A percentile compares a stretch with the other conserved stretches of the same genome.
Evolutionary conservation across 352 stramenopile species (phyloP).

Genomic region (Phytophthora ramorum): DNA sequence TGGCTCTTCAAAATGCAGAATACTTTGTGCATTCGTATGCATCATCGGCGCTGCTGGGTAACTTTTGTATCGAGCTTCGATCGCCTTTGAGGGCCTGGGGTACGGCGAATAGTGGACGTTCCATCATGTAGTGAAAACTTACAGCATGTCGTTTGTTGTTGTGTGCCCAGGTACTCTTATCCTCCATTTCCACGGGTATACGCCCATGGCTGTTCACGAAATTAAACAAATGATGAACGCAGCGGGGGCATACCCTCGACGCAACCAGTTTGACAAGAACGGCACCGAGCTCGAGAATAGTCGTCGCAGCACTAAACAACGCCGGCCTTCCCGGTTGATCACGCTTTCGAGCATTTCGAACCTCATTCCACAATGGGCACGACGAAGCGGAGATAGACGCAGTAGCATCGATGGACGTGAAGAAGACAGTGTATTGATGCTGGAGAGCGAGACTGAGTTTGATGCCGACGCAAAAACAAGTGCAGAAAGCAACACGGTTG

Average conservation of each 20-base stretch:
- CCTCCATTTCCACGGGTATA: slow-evolving; percentile 74
- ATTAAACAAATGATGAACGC: slow-evolving; percentile 64
- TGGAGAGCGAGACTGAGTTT: slow-evolving; percentile 28
- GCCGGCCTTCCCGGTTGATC: slow-evolving; percentile 36
- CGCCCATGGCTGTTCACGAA: slow-evolving; percentile 47
- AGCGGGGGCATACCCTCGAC: slow-evolving; percentile 46
- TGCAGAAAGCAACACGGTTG: slow-evolving; percentile 37
- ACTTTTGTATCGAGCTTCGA: slow-evolving; percentile 80
- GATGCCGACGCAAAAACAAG: slow-evolving; percentile 10
- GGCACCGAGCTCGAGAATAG: slow-evolving; percentile 25
- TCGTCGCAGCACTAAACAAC: slow-evolving; percentile 15
- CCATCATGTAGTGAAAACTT: background rate
- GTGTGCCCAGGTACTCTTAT: slow-evolving; percentile 62
- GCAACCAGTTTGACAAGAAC: slow-evolving; percentile 25
- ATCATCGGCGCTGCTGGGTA: slow-evolving; percentile 59
- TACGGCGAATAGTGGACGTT: slow-evolving; percentile 16
- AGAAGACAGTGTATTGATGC: slow-evolving; percentile 38
- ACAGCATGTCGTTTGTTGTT: background rate
- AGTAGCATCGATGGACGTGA: slow-evolving; percentile 55
- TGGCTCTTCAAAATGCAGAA: slow-evolving; percentile 68
- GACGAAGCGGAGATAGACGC: slow-evolving; percentile 41
- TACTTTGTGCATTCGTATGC: slow-evolving; percentile 82
- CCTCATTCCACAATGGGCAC: slow-evolving; percentile 38
- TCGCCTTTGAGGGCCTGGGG: slow-evolving; percentile 70
- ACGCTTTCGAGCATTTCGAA: slow-evolving; percentile 47